These are phyloP conservation scores for Kernera saxatilis DNA, from an alignment of 345 rosid species.

Conservation along the genomic window DNA sequence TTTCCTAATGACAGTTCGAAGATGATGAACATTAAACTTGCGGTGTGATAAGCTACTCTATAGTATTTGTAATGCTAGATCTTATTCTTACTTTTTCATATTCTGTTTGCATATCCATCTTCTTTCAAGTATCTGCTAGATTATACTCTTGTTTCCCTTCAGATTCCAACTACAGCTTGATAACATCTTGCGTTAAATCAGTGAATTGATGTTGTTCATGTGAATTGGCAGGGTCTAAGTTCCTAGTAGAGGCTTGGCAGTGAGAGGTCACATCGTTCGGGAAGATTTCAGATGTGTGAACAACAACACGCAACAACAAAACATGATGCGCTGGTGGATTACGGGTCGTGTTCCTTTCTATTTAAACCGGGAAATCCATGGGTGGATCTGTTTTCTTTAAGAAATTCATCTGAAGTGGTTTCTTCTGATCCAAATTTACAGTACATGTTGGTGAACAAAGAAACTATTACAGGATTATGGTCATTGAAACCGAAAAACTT, in stretches of 20 bases:
- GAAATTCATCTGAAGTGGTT: constrained; percentile 8
- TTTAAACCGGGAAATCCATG: constrained; percentile 2
- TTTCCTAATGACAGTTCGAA: neutral
- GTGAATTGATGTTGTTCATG: neutral
- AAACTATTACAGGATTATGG: neutral
- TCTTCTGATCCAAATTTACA: constrained; percentile 22
- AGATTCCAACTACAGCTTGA: neutral
- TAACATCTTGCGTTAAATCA: neutral
- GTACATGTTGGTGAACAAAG: constrained; percentile 12
- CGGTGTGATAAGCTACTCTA: neutral
- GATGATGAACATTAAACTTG: neutral
- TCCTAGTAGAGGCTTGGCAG: neutral
- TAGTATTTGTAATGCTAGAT: neutral
- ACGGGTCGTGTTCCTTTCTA: neutral
- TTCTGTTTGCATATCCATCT: neutral
- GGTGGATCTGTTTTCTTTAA: neutral
- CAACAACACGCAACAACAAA: constrained; percentile 3
- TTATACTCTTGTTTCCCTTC: neutral
- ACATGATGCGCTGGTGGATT: neutral
- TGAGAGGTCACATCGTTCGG: constrained; percentile 3
- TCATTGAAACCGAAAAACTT: constrained; percentile 1
- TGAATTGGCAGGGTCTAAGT: constrained; percentile 29
- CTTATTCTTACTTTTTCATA: neutral
- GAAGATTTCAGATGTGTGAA: constrained; percentile 22
- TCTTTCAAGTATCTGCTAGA: neutral